Evolutionary conservation across 495 filamentous ascomycete genomes (phyloP).

Genomic region (Trichoderma erinaceum): DNA sequence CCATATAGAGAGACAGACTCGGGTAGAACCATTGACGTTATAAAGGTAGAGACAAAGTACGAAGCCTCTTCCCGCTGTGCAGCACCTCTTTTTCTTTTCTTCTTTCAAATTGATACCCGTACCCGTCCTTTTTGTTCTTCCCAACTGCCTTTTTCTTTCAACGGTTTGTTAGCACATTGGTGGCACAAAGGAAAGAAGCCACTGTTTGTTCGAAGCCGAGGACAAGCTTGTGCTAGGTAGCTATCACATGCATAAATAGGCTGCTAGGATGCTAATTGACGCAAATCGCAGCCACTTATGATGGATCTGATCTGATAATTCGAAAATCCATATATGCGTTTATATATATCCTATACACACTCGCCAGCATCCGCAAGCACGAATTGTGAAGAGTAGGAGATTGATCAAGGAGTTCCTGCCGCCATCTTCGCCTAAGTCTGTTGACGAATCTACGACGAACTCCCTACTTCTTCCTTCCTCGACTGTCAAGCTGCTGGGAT

Average conservation of each 20-base stretch:
- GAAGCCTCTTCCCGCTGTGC: not conserved
- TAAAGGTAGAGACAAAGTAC: not conserved
- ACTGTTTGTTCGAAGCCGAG: too few relatives aligned
- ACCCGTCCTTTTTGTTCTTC: too few relatives aligned
- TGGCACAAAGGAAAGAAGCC: not conserved
- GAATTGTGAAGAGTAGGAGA: not conserved
- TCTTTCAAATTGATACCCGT: not conserved
- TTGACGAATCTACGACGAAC: too few relatives aligned
- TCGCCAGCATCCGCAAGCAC: conserved; percentile 13
- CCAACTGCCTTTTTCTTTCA: not conserved
- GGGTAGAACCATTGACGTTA: not conserved
- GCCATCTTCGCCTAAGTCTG: conserved; percentile 16
- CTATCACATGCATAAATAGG: too few relatives aligned
- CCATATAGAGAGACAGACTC: not conserved
- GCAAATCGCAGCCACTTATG: not conserved
- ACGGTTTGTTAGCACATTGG: not conserved
- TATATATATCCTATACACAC: not conserved
- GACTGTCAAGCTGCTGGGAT: too few relatives aligned
- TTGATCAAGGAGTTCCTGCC: conserved; percentile 15
- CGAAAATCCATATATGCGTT: too few relatives aligned
- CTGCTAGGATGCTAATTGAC: not conserved
- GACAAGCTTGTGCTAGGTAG: too few relatives aligned
- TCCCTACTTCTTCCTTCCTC: too few relatives aligned
- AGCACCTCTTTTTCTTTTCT: too few relatives aligned
- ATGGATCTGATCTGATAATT: conserved; percentile 1